A percentile compares a stretch with the other conserved stretches of the same genome.
Evolutionary conservation across 345 rosid species (phyloP).

Genomic region (Raphanus sativus): DNA sequence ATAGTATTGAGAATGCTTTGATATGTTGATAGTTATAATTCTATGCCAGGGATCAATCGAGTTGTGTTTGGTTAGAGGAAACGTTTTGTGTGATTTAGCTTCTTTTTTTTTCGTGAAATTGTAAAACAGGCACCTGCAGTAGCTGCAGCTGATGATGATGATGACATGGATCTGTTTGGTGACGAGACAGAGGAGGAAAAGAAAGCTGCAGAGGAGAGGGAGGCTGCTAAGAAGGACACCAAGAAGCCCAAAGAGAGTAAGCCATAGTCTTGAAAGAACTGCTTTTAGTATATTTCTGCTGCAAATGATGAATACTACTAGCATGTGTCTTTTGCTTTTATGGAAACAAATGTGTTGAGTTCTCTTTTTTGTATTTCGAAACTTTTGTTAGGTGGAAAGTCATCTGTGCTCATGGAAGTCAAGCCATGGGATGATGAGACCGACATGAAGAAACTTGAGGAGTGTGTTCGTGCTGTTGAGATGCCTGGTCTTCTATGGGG

Average conservation of each 20-base stretch:
- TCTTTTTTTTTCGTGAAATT: not conserved
- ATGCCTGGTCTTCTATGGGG: conserved; percentile 95
- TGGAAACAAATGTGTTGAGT: too few relatives aligned
- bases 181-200: conserved; percentile 96
- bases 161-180: conserved; percentile 88
- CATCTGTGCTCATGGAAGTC: conserved; percentile 86
- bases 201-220: conserved; percentile 92
- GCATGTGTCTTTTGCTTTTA: too few relatives aligned
- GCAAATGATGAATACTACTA: too few relatives aligned
- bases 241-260: conserved; percentile 76
- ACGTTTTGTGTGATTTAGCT: not conserved
- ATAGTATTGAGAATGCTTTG: not conserved
- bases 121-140: conserved; percentile 46
- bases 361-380: not conserved
- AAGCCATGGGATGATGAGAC: conserved; percentile 99
- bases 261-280: too few relatives aligned
- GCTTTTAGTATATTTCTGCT: too few relatives aligned
- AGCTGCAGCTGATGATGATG: conserved; percentile 54
- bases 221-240: conserved; percentile 66
- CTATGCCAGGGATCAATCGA: not conserved
- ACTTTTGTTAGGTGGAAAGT: conserved; percentile 69
- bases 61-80: not conserved
- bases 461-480: conserved; percentile 61
- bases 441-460: conserved; percentile 94
- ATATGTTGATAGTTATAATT: not conserved